These are phyloP conservation scores for Taiozyma onychis DNA, from an alignment of 1,139 yeast species.

Conservation along the genomic window DNA sequence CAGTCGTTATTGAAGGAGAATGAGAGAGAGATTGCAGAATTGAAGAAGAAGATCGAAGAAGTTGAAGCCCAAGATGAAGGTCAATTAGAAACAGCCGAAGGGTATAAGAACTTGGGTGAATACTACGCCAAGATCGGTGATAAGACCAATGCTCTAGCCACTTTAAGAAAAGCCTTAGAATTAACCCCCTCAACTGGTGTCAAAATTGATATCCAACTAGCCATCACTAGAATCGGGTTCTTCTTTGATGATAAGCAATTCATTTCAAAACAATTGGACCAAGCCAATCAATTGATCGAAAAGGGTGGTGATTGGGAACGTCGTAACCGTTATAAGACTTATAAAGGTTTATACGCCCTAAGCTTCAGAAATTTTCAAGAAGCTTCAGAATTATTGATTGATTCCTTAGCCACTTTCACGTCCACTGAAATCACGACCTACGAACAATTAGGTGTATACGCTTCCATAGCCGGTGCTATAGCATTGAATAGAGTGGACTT, in stretches of 20 bases:
- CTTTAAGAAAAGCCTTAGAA: slow-evolving; percentile 71
- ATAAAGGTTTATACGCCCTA: slow-evolving; percentile 76
- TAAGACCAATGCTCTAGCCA: slow-evolving; percentile 62
- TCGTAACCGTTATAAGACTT: slow-evolving; percentile 89
- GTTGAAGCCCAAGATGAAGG: slow-evolving; percentile 90
- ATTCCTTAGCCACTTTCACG: slow-evolving; percentile 91
- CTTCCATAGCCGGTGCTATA: slow-evolving; percentile 81
- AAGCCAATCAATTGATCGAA: slow-evolving; percentile 70
- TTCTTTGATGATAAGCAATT: slow-evolving; percentile 75
- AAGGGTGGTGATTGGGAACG: slow-evolving; percentile 99
- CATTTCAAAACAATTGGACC: slow-evolving; percentile 70
- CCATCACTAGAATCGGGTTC: slow-evolving; percentile 81
- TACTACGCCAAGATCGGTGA: slow-evolving; percentile 85
- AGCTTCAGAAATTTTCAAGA: slow-evolving; percentile 83
- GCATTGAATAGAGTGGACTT: slow-evolving; percentile 79
- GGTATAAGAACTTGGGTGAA: slow-evolving; percentile 79
- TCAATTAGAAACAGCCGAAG: slow-evolving; percentile 72
- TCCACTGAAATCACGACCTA: slow-evolving; percentile 90
- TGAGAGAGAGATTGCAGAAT: slow-evolving; percentile 45
- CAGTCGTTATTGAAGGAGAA: slow-evolving; percentile 47
- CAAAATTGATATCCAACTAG: slow-evolving; percentile 79
- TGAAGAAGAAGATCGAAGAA: slow-evolving; percentile 60
- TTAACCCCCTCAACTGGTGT: slow-evolving; percentile 83
- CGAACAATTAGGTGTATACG: slow-evolving; percentile 85
- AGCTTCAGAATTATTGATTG: slow-evolving; percentile 79